phyloP scores from a whole-genome alignment of 2,329 filamentous ascomycete species.

The Akanthomyces dipterigenus region DNA sequence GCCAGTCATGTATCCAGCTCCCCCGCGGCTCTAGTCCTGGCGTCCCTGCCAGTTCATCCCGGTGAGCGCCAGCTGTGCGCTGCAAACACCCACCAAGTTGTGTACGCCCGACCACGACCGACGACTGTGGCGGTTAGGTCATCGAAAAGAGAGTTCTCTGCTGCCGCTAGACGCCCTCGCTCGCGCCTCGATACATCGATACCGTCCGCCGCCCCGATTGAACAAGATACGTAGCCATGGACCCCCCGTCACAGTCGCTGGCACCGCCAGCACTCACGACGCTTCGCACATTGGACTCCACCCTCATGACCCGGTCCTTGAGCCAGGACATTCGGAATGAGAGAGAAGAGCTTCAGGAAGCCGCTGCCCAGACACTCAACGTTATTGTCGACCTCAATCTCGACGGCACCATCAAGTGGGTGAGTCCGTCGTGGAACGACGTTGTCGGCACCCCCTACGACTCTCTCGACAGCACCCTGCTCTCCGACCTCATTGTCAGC shows the following conservation, averaged over 20 bases:
- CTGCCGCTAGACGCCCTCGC: not conserved
- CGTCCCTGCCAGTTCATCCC: constrained; percentile 32
- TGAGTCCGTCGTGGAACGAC: constrained; percentile 92
- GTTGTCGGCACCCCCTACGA: constrained; percentile 76
- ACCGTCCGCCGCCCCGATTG: constrained; percentile 3
- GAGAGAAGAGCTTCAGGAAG: constrained; percentile 87
- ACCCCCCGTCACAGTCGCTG: constrained; percentile 31
- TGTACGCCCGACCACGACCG: not conserved
- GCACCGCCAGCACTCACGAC: constrained; percentile 48
- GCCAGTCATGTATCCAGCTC: constrained; percentile 40
- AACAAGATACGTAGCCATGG: constrained; percentile 33
- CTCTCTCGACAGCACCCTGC: constrained; percentile 66
- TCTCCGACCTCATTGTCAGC: constrained; percentile 71
- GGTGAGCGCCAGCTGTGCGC: not conserved
- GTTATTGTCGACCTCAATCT: constrained; percentile 92
- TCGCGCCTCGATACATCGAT: not conserved
- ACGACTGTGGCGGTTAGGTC: not conserved
- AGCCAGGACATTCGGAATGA: constrained; percentile 91
- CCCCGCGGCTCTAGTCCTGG: constrained; percentile 41
- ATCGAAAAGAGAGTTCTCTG: not conserved
- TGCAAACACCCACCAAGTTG: constrained; percentile 10
- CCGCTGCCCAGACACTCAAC: constrained; percentile 92
- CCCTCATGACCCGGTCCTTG: constrained; percentile 57
- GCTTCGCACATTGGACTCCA: constrained; percentile 42
- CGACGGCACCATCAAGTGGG: constrained; percentile 87